Evolutionary conservation across 2,329 filamentous ascomycete genomes (phyloP).

Genomic region (Penicillium sp.): DNA sequence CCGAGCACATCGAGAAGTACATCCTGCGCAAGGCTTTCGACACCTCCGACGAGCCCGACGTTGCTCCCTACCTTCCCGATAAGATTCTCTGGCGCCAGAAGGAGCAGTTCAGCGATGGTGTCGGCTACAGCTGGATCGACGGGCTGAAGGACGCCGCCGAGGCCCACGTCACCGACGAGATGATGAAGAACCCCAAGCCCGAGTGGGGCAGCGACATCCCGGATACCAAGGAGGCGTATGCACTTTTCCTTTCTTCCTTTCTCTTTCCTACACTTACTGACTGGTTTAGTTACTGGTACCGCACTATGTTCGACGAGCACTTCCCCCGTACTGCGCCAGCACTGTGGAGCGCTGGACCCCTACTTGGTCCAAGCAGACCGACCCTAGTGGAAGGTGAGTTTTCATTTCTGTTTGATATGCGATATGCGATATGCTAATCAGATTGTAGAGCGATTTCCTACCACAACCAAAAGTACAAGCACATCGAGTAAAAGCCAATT

Average conservation of each 20-base stretch:
- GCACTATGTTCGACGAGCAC: conserved; percentile 97
- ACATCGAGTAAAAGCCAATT: conserved; percentile 32
- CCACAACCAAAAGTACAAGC: conserved; percentile 68
- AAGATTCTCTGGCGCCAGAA: conserved; percentile 98
- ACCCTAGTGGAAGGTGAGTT: conserved; percentile 81
- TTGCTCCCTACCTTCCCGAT: conserved; percentile 83
- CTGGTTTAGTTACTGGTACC: conserved; percentile 78
- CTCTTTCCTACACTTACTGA: conserved; percentile 10
- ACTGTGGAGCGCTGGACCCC: conserved; percentile 97
- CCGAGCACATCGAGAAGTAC: conserved; percentile 90
- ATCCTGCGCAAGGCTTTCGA: conserved; percentile 97
- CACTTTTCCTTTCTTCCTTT: conserved; percentile 28
- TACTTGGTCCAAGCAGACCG: conserved; percentile 93
- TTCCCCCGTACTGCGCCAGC: conserved; percentile 83
- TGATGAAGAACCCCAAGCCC: conserved; percentile 96
- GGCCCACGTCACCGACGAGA: conserved; percentile 84
- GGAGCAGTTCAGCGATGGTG: conserved; percentile 98
- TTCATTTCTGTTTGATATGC: not conserved
- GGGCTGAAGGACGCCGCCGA: conserved; percentile 92
- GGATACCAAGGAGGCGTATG: conserved; percentile 91
- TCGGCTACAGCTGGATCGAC: conserved; percentile 99
- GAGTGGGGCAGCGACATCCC: conserved; percentile 93
- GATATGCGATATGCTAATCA: conserved; percentile 12
- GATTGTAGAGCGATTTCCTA: conserved; percentile 63
- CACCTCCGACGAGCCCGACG: conserved; percentile 75